Evolutionary conservation across 1,139 yeast species (phyloP).

Genomic region (Petasospora fabianii): DNA sequence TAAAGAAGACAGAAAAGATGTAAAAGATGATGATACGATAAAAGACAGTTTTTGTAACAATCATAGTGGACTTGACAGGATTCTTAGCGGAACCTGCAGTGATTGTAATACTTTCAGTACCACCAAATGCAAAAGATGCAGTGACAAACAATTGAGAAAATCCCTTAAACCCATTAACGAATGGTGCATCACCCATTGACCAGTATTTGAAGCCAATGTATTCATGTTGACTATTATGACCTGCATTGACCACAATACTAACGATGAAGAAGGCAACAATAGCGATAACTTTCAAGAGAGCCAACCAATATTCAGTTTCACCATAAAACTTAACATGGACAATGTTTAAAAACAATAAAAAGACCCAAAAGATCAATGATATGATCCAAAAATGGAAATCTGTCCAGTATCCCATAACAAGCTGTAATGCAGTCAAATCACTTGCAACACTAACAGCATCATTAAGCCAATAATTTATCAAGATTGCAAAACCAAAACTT

Average conservation of each 20-base stretch:
- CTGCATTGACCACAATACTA: slow-evolving; percentile 46
- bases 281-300: slow-evolving; percentile 54
- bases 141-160: slow-evolving; percentile 46
- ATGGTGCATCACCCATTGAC: slow-evolving; percentile 45
- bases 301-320: slow-evolving; percentile 65
- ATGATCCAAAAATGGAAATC: slow-evolving; percentile 55
- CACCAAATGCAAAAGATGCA: slow-evolving; percentile 67
- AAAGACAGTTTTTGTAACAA: slow-evolving; percentile 55
- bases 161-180: slow-evolving; percentile 37
- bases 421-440: slow-evolving; percentile 37
- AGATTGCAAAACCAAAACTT: slow-evolving; percentile 59
- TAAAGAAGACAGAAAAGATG: slow-evolving; percentile 41
- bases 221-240: slow-evolving; percentile 38
- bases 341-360: slow-evolving; percentile 48
- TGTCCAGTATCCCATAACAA: slow-evolving; percentile 56
- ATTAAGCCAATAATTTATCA: slow-evolving; percentile 59
- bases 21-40: slow-evolving; percentile 47
- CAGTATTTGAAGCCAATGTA: slow-evolving; percentile 50
- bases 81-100: slow-evolving; percentile 66
- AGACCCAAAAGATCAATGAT: slow-evolving; percentile 56
- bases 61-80: slow-evolving; percentile 56
- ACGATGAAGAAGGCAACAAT: slow-evolving; percentile 51
- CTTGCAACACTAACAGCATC: slow-evolving; percentile 42
- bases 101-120: slow-evolving; percentile 60
- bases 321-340: slow-evolving; percentile 57